Percentiles rank a stretch among this genome's conserved stretches.
These are phyloP conservation scores for Apophysomyces sp. DNA, from an alignment of 371 early-diverging fungal species.

Conservation along the genomic window DNA sequence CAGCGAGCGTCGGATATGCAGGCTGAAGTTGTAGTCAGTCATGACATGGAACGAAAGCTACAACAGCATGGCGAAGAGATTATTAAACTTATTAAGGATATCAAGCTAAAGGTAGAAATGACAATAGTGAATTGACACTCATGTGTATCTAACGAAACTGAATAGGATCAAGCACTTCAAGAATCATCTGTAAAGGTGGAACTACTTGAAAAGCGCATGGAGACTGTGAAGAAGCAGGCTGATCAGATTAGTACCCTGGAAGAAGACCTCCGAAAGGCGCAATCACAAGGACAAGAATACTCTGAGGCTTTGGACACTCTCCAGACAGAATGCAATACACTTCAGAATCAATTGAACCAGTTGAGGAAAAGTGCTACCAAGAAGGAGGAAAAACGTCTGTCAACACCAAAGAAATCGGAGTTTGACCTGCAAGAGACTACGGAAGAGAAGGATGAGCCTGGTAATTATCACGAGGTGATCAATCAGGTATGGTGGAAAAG, in stretches of 20 bases:
- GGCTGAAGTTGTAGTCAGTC: conserved; percentile 71
- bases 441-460: not conserved
- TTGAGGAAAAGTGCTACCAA: conserved; percentile 54
- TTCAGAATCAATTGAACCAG: conserved; percentile 61
- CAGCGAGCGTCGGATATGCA: conserved; percentile 78
- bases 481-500: conserved; percentile 5
- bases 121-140: no score
- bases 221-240: conserved; percentile 62
- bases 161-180: conserved; percentile 71
- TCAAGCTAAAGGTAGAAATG: conserved; percentile 63
- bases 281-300: conserved; percentile 63
- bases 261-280: conserved; percentile 56
- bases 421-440: conserved; percentile 17
- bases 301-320: conserved; percentile 76
- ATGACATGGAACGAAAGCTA: conserved; percentile 75
- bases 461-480: conserved; percentile 19
- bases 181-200: conserved; percentile 78
- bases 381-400: conserved; percentile 40
- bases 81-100: conserved; percentile 68
- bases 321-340: conserved; percentile 66
- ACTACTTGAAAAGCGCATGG: conserved; percentile 75
- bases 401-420: conserved; percentile 23
- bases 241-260: conserved; percentile 66
- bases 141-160: not conserved
- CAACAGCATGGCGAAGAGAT: conserved; percentile 79